These are phyloP conservation scores for Populus tomentosa DNA, from an alignment of 441 rosid species.

Conservation along the genomic window DNA sequence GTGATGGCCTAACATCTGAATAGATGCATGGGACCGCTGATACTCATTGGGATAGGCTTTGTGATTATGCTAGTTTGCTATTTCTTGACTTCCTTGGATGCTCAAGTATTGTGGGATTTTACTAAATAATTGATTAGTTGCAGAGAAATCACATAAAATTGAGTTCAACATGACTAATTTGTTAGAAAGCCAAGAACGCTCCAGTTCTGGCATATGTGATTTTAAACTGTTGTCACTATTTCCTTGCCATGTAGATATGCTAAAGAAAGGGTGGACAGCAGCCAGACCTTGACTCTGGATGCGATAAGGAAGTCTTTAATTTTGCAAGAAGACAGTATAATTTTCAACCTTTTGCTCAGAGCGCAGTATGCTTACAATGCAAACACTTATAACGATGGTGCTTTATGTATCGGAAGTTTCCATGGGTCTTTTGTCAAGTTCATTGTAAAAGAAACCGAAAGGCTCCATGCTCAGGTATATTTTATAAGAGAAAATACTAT, in stretches of 20 bases:
- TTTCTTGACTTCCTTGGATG: too few relatives aligned
- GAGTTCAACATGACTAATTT: too few relatives aligned
- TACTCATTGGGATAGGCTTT: too few relatives aligned
- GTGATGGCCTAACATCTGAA: too few relatives aligned
- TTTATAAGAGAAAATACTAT: not conserved
- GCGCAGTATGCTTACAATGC: slow-evolving; percentile 64
- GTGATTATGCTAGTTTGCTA: too few relatives aligned
- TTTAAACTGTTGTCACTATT: not conserved
- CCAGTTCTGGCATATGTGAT: too few relatives aligned
- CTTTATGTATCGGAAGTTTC: slow-evolving; percentile 59
- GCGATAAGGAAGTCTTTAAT: slow-evolving; percentile 54
- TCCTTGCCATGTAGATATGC: slow-evolving; percentile 2
- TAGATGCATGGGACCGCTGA: too few relatives aligned
- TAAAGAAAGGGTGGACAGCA: slow-evolving; percentile 52
- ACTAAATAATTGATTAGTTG: too few relatives aligned
- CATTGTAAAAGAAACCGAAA: slow-evolving; percentile 66
- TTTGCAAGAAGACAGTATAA: slow-evolving; percentile 71
- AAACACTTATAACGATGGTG: slow-evolving; percentile 57
- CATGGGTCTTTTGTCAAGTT: slow-evolving; percentile 66
- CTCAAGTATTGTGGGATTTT: too few relatives aligned
- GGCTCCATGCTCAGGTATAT: slow-evolving; percentile 65
- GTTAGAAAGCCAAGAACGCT: too few relatives aligned
- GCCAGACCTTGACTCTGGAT: slow-evolving; percentile 52
- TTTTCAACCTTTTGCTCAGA: slow-evolving; percentile 59
- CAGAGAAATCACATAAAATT: too few relatives aligned